phyloP scores from a whole-genome alignment of 164 flowering plant genomes.

The Nymphaea thermarum region DNA sequence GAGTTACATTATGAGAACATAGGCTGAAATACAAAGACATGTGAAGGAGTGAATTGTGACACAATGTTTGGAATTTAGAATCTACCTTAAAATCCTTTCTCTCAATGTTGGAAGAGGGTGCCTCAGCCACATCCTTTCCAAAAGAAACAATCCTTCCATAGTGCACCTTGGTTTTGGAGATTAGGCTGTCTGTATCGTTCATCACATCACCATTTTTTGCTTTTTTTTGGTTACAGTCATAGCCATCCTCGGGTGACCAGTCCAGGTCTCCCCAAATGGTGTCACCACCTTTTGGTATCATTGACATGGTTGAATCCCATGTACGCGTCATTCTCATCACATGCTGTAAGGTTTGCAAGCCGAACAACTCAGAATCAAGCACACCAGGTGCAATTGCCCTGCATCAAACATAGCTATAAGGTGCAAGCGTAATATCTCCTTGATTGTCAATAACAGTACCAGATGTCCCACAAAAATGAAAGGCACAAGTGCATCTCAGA shows the following conservation, averaged over 20 bases:
- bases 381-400: constrained; percentile 89
- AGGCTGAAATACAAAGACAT: neutral
- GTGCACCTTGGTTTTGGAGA: constrained; percentile 12
- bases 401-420: constrained; percentile 12
- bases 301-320: constrained; percentile 98
- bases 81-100: constrained; percentile 66
- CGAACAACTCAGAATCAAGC: constrained; percentile 60
- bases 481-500: too few relatives aligned
- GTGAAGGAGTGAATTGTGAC: neutral
- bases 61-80: constrained; percentile 1
- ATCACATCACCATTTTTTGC: constrained; percentile 8
- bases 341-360: constrained; percentile 70
- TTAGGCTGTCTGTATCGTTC: constrained; percentile 11
- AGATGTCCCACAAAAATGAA: too few relatives aligned
- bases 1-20: neutral
- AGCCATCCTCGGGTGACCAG: constrained; percentile 89
- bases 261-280: constrained; percentile 91
- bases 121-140: constrained; percentile 66
- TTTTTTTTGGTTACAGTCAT: constrained; percentile 27
- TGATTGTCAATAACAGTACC: too few relatives aligned
- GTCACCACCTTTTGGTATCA: constrained; percentile 95
- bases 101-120: constrained; percentile 46
- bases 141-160: constrained; percentile 87
- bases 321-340: constrained; percentile 88
- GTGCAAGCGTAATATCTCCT: too few relatives aligned